Evolutionary conservation across 1,284 basidiomycete species (phyloP).

Genomic region (Dichomitus squalens): DNA sequence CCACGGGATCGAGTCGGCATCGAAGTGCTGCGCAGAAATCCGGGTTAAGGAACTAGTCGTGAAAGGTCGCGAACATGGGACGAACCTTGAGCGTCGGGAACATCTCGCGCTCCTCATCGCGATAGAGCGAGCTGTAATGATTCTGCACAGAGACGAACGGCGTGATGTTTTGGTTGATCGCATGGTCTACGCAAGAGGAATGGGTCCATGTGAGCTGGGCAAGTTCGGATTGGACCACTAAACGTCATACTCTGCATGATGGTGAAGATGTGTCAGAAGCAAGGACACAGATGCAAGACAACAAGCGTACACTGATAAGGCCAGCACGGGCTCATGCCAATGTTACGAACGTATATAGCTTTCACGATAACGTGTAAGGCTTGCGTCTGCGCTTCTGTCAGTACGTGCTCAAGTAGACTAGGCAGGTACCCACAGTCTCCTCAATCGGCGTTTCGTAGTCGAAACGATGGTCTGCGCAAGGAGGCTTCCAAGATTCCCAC

Average conservation of each 20-base stretch:
- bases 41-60: background rate
- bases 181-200: constrained; percentile 27
- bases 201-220: no score
- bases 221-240: no score
- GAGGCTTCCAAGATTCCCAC: no score
- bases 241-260: constrained; percentile 39
- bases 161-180: constrained; percentile 42
- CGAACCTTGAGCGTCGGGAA: constrained; percentile 1
- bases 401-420: background rate
- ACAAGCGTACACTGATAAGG: constrained; percentile 45
- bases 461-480: constrained; percentile 19
- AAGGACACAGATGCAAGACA: background rate
- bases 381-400: constrained; percentile 26
- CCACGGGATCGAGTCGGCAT: constrained; percentile 17
- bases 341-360: constrained; percentile 38
- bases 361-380: constrained; percentile 39
- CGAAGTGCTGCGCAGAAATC: constrained; percentile 3
- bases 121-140: constrained; percentile 1
- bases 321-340: constrained; percentile 38
- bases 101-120: constrained; percentile 5
- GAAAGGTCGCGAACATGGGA: constrained; percentile 3
- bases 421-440: constrained; percentile 18
- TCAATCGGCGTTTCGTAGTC: constrained; percentile 24
- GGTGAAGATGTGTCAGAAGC: background rate
- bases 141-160: constrained; percentile 59